phyloP scores from a whole-genome alignment of 257 asterid species.

The Lithospermum erythrorhizon region DNA sequence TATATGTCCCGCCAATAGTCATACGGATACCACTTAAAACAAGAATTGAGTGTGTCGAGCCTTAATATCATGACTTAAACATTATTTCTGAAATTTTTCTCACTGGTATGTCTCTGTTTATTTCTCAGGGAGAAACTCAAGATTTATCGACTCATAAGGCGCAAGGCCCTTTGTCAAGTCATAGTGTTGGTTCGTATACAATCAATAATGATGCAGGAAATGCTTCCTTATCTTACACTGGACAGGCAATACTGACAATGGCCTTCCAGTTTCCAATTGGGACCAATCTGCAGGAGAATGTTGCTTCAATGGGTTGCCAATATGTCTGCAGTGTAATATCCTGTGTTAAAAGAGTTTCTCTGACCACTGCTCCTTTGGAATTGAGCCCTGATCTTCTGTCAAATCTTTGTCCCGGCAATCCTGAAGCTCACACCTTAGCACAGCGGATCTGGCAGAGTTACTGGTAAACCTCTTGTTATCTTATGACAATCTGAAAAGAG shows the following conservation, averaged over 20 bases:
- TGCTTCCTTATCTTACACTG: conserved; percentile 39
- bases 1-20: too few relatives aligned
- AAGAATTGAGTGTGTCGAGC: too few relatives aligned
- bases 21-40: too few relatives aligned
- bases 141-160: background rate
- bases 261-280: conserved; percentile 94
- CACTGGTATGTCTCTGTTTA: too few relatives aligned
- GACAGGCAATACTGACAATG: conserved; percentile 76
- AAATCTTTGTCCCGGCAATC: conserved; percentile 62
- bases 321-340: conserved; percentile 72
- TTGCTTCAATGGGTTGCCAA: conserved; percentile 92
- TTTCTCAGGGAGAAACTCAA: background rate
- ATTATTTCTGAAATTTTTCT: too few relatives aligned
- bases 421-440: conserved; percentile 65
- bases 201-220: conserved; percentile 41
- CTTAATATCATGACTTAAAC: too few relatives aligned
- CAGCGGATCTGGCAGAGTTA: conserved; percentile 79
- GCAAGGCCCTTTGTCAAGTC: conserved; percentile 73
- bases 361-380: conserved; percentile 77
- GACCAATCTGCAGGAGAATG: conserved; percentile 67
- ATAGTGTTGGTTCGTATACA: conserved; percentile 61
- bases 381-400: conserved; percentile 47
- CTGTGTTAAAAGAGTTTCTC: conserved; percentile 82
- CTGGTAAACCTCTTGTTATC: conserved; percentile 26
- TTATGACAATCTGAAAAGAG: background rate